Percentiles rank a stretch among this genome's conserved stretches.
Conservation (phyloP, 257 asterid species). For the Striga asiatica region DNA sequence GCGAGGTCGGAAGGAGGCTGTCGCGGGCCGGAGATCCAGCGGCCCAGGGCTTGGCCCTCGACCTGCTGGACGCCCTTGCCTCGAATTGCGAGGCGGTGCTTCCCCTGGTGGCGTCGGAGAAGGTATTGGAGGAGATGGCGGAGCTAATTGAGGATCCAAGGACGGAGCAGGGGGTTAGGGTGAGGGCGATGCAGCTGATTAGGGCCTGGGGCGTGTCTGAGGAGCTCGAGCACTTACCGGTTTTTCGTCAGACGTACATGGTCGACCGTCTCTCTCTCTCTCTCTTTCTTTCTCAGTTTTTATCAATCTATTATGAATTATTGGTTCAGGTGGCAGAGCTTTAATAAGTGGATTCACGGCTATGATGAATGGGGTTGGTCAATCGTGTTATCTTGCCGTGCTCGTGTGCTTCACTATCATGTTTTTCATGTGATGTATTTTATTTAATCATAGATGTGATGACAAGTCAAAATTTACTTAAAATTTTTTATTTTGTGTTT, state of each 20-base stretch:
- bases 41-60: slow-evolving; percentile 38
- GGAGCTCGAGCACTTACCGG: neutral
- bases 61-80: slow-evolving; percentile 36
- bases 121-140: slow-evolving; percentile 81
- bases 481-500: too few species aligned
- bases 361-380: too few species aligned
- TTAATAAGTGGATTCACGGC: neutral
- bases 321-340: neutral
- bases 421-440: too few species aligned
- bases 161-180: neutral
- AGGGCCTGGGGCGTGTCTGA: neutral
- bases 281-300: neutral
- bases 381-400: too few species aligned
- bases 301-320: neutral
- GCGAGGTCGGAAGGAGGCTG: slow-evolving; percentile 52
- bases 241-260: slow-evolving; percentile 1
- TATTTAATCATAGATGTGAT: too few species aligned
- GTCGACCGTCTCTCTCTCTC: neutral
- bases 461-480: too few species aligned
- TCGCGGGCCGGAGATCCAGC: slow-evolving; percentile 29
- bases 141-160: slow-evolving; percentile 53
- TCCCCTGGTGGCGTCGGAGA: slow-evolving; percentile 92
- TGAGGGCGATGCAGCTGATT: slow-evolving; percentile 1
- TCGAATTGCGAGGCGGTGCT: slow-evolving; percentile 79
- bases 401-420: too few species aligned